Evolutionary conservation across 306 rosid species (phyloP).

Genomic region (Vachellia pachyceras): DNA sequence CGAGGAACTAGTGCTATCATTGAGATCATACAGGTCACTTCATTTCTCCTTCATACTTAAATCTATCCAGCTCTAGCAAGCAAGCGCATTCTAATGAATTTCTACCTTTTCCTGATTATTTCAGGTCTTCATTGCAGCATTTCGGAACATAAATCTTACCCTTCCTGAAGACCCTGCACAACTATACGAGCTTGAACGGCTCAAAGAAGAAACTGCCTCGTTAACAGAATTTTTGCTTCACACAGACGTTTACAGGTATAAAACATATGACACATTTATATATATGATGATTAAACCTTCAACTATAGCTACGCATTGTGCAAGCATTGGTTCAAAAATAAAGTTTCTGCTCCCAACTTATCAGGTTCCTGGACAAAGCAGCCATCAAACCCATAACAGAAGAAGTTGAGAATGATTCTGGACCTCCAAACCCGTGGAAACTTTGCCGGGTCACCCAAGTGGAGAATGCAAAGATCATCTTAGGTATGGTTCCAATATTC

Average conservation of each 20-base stretch:
- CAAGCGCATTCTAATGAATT: background rate
- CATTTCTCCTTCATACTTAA: background rate
- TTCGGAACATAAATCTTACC: conserved; percentile 70
- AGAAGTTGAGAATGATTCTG: conserved; percentile 32
- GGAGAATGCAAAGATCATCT: conserved; percentile 82
- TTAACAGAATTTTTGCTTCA: conserved; percentile 80
- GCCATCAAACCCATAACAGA: conserved; percentile 52
- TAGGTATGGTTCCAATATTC: conserved; percentile 79
- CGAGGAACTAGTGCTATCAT: conserved; percentile 60
- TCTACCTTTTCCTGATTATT: background rate
- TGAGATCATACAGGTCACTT: conserved; percentile 69
- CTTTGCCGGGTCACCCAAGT: conserved; percentile 90
- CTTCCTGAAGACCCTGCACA: conserved; percentile 71
- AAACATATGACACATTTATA: background rate
- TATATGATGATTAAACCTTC: background rate
- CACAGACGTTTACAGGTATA: background rate
- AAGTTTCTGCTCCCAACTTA: conserved; percentile 30
- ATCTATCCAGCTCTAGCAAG: no score
- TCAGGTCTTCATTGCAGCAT: conserved; percentile 85
- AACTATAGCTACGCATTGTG: background rate
- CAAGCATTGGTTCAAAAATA: conserved; percentile 21
- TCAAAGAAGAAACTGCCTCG: conserved; percentile 67
- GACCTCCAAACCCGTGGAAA: conserved; percentile 68
- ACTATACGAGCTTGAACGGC: conserved; percentile 68
- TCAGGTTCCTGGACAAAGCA: conserved; percentile 86